phyloP scores from a whole-genome alignment of 345 rosid genomes.

The Triadica sebifera region DNA sequence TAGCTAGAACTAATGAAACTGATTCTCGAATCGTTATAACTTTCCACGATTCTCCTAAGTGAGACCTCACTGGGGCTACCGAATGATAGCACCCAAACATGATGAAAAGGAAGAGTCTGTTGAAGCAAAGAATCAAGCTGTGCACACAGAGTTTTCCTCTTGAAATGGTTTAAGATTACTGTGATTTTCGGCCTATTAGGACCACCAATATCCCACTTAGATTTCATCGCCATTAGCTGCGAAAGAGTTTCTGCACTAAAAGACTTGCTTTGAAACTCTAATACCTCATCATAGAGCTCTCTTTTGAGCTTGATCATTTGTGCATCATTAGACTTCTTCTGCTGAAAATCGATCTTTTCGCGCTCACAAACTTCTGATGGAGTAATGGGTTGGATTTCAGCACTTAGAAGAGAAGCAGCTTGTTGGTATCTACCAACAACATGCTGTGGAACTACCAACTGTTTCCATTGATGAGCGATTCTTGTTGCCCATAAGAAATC shows the following conservation, averaged over 20 bases:
- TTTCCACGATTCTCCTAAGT: slow-evolving; percentile 64
- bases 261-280: slow-evolving; percentile 54
- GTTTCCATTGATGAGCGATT: slow-evolving; percentile 71
- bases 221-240: slow-evolving; percentile 75
- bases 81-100: slow-evolving; percentile 90
- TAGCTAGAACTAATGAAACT: slow-evolving; percentile 89
- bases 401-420: slow-evolving; percentile 35
- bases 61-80: slow-evolving; percentile 79
- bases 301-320: slow-evolving; percentile 77
- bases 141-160: slow-evolving; percentile 89
- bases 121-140: slow-evolving; percentile 85
- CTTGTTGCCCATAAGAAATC: slow-evolving; percentile 90
- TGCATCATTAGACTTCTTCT: slow-evolving; percentile 78
- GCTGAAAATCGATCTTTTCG: slow-evolving; percentile 83
- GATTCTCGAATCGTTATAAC: slow-evolving; percentile 85
- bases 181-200: slow-evolving; percentile 69
- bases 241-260: slow-evolving; percentile 65
- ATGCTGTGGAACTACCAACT: slow-evolving; percentile 63
- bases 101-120: slow-evolving; percentile 89
- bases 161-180: slow-evolving; percentile 90
- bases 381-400: slow-evolving; percentile 33
- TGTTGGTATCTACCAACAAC: slow-evolving; percentile 38
- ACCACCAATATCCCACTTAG: slow-evolving; percentile 71
- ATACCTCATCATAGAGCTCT: slow-evolving; percentile 62
- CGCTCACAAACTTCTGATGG: slow-evolving; percentile 71